phyloP scores from a whole-genome alignment of 1,284 basidiomycete genomes.

The Schizopora paradoxa region DNA sequence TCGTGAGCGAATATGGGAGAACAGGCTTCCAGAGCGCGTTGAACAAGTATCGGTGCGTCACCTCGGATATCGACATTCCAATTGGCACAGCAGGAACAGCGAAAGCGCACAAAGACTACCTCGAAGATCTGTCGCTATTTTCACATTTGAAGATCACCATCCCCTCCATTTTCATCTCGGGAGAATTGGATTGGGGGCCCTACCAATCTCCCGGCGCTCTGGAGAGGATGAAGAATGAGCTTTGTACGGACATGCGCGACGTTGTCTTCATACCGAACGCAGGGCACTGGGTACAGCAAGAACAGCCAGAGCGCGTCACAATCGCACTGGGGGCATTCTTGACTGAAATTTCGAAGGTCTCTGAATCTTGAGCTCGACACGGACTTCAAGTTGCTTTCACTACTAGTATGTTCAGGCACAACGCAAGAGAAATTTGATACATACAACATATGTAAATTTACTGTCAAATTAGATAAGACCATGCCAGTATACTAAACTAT shows the following conservation, averaged over 20 bases:
- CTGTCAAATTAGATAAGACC: too few relatives aligned
- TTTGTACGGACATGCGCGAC: slow-evolving; percentile 38
- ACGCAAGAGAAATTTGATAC: too few relatives aligned
- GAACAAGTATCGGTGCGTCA: slow-evolving; percentile 44
- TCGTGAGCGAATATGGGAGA: slow-evolving; percentile 41
- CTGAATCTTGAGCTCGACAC: too few relatives aligned
- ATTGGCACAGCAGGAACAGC: slow-evolving; percentile 22
- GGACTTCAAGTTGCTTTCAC: too few relatives aligned
- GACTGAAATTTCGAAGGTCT: slow-evolving; percentile 1
- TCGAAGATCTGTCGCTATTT: slow-evolving; percentile 14
- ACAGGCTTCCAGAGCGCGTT: slow-evolving; percentile 61
- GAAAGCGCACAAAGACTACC: slow-evolving; percentile 21
- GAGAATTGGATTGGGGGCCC: slow-evolving; percentile 53
- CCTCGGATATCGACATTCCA: too few relatives aligned
- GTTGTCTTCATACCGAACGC: slow-evolving; percentile 51
- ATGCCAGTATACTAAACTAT: too few relatives aligned
- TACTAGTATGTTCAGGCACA: too few relatives aligned
- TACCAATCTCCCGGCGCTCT: slow-evolving; percentile 47
- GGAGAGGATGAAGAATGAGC: slow-evolving; percentile 36
- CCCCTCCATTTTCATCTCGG: slow-evolving; percentile 50
- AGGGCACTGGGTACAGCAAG: slow-evolving; percentile 62
- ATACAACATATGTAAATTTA: too few relatives aligned
- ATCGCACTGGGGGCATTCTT: slow-evolving; percentile 34
- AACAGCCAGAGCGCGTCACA: slow-evolving; percentile 39
- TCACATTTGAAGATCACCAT: slow-evolving; percentile 36